These are phyloP conservation scores for California macrophylla DNA, from an alignment of 441 rosid species.

Conservation along the genomic window DNA sequence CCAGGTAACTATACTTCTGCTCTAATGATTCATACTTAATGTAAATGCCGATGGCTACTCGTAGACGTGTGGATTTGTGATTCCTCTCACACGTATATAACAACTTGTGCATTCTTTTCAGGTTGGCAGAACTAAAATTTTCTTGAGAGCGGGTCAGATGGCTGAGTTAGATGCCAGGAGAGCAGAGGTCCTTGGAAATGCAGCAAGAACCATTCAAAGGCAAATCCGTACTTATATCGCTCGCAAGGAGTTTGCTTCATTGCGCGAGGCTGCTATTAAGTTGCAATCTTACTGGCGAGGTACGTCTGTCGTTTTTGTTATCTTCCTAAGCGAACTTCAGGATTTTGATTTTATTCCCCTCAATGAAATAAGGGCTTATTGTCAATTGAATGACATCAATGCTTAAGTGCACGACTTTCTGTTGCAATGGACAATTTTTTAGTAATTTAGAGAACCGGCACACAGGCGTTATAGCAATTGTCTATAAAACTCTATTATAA, in stretches of 20 bases:
- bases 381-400: not conserved
- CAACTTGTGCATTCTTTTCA: conserved; percentile 20
- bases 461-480: not conserved
- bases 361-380: not conserved
- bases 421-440: not conserved
- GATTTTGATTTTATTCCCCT: not conserved
- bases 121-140: conserved; percentile 65
- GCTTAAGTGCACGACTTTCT: not conserved
- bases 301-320: conserved; percentile 15
- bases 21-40: not conserved
- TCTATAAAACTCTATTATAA: not conserved
- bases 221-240: conserved; percentile 46
- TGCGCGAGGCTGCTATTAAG: conserved; percentile 45
- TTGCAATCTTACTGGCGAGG: conserved; percentile 59
- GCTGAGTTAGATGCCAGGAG: conserved; percentile 72
- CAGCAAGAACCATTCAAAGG: conserved; percentile 61
- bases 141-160: conserved; percentile 79
- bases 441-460: not conserved
- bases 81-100: not conserved
- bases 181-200: conserved; percentile 60
- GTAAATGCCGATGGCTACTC: not conserved
- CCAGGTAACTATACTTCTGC: conserved; percentile 51
- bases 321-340: not conserved
- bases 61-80: not conserved
- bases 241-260: conserved; percentile 37